Evolutionary conservation across 2,329 filamentous ascomycete species (phyloP).

Genomic region (Xylariaceae sp.): DNA sequence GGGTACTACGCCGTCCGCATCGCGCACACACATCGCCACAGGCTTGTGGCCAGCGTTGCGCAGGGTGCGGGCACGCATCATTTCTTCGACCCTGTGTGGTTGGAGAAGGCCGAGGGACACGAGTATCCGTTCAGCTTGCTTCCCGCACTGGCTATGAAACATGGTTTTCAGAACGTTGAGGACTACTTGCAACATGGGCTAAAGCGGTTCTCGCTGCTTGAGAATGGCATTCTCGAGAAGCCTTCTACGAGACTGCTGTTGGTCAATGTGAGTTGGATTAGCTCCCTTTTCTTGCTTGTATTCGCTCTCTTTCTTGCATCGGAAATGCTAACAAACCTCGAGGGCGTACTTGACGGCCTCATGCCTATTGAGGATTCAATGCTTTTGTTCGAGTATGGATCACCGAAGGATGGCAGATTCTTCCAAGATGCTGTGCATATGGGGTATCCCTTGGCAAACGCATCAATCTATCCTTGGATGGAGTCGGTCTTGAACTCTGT

Average conservation of each 20-base stretch:
- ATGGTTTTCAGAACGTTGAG: slow-evolving; percentile 53
- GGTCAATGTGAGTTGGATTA: slow-evolving; percentile 46
- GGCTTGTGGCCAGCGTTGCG: slow-evolving; percentile 51
- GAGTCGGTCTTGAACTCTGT: slow-evolving; percentile 45
- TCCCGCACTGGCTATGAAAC: slow-evolving; percentile 54
- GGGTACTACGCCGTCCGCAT: slow-evolving; percentile 63
- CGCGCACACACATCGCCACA: slow-evolving; percentile 58
- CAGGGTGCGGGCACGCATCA: slow-evolving; percentile 60
- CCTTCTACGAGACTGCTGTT: slow-evolving; percentile 53
- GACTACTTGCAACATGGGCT: slow-evolving; percentile 51
- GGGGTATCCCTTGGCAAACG: slow-evolving; percentile 60
- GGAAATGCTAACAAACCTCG: slow-evolving; percentile 1
- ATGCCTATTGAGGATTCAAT: slow-evolving; percentile 65
- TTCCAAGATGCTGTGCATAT: slow-evolving; percentile 58
- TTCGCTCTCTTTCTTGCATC: neutral
- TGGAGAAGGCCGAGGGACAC: slow-evolving; percentile 56
- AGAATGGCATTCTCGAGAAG: slow-evolving; percentile 51
- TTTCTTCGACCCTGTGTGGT: slow-evolving; percentile 55
- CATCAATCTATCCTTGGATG: slow-evolving; percentile 56
- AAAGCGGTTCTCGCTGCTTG: slow-evolving; percentile 57
- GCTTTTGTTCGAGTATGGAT: slow-evolving; percentile 58
- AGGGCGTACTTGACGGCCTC: slow-evolving; percentile 58
- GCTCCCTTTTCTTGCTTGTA: neutral
- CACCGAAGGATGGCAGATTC: slow-evolving; percentile 60
- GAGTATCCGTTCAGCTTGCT: slow-evolving; percentile 59